Percentiles rank a stretch among this genome's conserved stretches.
Conservation (phyloP, 805 yeast genomes). For the Candida pini region DNA sequence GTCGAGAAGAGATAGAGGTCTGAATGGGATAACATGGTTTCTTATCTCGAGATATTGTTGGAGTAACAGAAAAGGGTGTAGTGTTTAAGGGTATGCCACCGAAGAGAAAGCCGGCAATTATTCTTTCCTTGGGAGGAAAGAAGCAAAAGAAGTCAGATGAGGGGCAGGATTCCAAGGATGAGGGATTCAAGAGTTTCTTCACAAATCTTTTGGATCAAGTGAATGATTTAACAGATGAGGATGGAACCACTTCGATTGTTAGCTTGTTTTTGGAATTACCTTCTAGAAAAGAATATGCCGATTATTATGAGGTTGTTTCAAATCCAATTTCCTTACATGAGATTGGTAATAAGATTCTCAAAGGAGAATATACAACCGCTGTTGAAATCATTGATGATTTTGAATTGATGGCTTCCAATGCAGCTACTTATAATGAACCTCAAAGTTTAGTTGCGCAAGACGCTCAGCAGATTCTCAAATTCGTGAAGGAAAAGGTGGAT, state of each 20-base stretch:
- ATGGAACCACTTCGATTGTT: constrained; percentile 28
- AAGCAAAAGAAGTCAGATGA: constrained; percentile 10
- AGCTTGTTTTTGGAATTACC: constrained; percentile 68
- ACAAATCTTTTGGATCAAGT: constrained; percentile 30
- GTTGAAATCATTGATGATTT: constrained; percentile 55
- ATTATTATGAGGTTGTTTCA: constrained; percentile 62
- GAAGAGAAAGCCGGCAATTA: constrained; percentile 15
- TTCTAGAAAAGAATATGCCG: constrained; percentile 68
- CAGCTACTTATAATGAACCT: constrained; percentile 65
- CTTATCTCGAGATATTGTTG: too few relatives aligned
- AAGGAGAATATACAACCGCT: constrained; percentile 30
- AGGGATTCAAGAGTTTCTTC: constrained; percentile 27
- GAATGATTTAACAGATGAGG: constrained; percentile 30
- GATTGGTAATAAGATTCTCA: constrained; percentile 43
- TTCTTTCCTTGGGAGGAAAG: constrained; percentile 12
- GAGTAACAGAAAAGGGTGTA: too few relatives aligned
- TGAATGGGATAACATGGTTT: too few relatives aligned
- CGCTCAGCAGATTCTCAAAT: constrained; percentile 50
- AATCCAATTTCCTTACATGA: constrained; percentile 68
- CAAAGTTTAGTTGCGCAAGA: constrained; percentile 61
- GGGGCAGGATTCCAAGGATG: constrained; percentile 6
- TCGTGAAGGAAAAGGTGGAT: constrained; percentile 46
- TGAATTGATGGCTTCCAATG: constrained; percentile 63
- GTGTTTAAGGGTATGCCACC: constrained; percentile 15
- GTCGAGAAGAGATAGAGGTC: too few relatives aligned